phyloP scores from a whole-genome alignment of 345 rosid species.

The Iberis pinnata region DNA sequence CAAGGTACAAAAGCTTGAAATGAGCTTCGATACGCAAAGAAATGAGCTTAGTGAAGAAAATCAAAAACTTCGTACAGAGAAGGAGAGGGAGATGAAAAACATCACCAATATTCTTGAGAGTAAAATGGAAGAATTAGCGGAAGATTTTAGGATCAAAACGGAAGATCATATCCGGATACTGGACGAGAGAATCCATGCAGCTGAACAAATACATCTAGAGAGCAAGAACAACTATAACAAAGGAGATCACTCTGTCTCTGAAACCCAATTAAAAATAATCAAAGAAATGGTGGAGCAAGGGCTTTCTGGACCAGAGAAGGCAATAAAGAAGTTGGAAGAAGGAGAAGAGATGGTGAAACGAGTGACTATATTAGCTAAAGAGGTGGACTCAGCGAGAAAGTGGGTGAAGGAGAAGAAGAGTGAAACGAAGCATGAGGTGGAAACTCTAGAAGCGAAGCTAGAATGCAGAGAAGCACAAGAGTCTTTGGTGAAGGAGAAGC shows the following conservation, averaged over 20 bases:
- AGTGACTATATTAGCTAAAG: constrained; percentile 36
- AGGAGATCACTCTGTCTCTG: neutral
- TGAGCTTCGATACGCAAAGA: too few species aligned
- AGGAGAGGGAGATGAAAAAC: neutral
- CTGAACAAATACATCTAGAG: constrained; percentile 16
- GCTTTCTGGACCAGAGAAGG: constrained; percentile 34
- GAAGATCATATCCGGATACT: neutral
- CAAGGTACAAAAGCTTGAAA: too few species aligned
- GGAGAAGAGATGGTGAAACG: constrained; percentile 25
- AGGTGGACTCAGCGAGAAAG: constrained; percentile 39
- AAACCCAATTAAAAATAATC: constrained; percentile 27
- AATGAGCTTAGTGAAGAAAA: neutral
- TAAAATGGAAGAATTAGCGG: neutral
- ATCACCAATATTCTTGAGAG: neutral
- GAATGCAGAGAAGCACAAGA: constrained; percentile 37
- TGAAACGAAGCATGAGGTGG: constrained; percentile 29
- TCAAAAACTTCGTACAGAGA: neutral
- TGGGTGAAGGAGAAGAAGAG: constrained; percentile 33
- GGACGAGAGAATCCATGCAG: neutral
- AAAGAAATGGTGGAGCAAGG: constrained; percentile 29
- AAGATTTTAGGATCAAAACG: neutral
- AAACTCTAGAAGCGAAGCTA: constrained; percentile 32
- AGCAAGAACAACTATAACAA: constrained; percentile 14
- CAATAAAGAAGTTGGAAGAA: constrained; percentile 33
- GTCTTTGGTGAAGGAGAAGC: constrained; percentile 34